These are phyloP conservation scores for Fusarium foetens DNA, from an alignment of 2,329 filamentous ascomycete species.

Conservation along the genomic window DNA sequence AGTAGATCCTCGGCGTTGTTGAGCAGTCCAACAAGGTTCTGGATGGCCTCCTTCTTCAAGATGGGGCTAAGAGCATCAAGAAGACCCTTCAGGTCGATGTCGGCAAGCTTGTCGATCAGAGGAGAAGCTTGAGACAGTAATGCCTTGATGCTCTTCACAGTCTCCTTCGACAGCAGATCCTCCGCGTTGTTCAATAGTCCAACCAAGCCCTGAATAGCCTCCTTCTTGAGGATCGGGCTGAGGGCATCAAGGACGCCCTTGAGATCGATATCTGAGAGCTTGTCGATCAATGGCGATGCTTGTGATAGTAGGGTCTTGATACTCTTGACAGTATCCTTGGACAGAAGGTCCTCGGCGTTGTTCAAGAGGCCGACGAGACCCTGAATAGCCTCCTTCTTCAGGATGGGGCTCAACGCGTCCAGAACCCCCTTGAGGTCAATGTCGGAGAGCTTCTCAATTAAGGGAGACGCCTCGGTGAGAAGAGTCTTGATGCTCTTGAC, in stretches of 20 bases:
- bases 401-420: neutral
- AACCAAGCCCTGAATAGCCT: constrained; percentile 45
- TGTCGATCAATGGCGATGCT: constrained; percentile 37
- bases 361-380: neutral
- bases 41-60: constrained; percentile 46
- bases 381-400: constrained; percentile 20
- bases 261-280: constrained; percentile 48
- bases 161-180: constrained; percentile 30
- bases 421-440: constrained; percentile 1
- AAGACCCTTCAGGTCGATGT: constrained; percentile 48
- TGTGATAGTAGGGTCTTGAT: neutral
- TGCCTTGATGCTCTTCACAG: constrained; percentile 39
- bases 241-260: constrained; percentile 44
- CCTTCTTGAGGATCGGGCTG: constrained; percentile 41
- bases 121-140: constrained; percentile 31
- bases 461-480: neutral
- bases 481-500: constrained; percentile 23
- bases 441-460: constrained; percentile 6
- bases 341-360: constrained; percentile 4
- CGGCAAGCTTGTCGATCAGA: constrained; percentile 39
- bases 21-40: constrained; percentile 46
- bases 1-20: constrained; percentile 47
- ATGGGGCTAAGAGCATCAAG: constrained; percentile 50
- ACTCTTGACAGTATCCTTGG: constrained; percentile 12
- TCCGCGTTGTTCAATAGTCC: constrained; percentile 41